Conservation (phyloP, 805 yeast genomes). For the Candida ipomoeae region DNA sequence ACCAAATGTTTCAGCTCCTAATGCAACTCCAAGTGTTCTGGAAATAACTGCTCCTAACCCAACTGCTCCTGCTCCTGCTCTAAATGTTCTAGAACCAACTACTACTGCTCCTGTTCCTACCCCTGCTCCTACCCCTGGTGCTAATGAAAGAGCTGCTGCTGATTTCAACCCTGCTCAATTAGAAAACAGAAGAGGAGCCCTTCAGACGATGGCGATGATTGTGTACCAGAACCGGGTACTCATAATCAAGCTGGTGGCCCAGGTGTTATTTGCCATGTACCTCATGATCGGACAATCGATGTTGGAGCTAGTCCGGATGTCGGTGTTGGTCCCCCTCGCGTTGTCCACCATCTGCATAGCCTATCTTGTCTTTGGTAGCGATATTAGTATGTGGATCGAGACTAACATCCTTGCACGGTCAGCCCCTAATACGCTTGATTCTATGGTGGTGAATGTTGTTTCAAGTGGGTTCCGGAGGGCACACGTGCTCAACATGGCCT, state of each 20-base stretch:
- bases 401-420: slow-evolving; percentile 6
- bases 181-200: not conserved
- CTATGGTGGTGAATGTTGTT: slow-evolving; percentile 2
- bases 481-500: not conserved
- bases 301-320: slow-evolving; percentile 3
- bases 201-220: not conserved
- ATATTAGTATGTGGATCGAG: slow-evolving; percentile 15
- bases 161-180: no score
- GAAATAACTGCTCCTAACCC: no score
- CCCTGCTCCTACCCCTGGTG: no score
- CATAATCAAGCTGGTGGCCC: slow-evolving; percentile 5
- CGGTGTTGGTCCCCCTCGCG: slow-evolving; percentile 6
- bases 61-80: no score
- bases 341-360: not conserved
- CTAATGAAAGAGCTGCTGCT: no score
- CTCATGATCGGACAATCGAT: slow-evolving; percentile 8
- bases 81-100: no score
- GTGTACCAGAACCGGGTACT: slow-evolving; percentile 2
- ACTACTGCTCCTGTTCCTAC: no score
- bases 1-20: no score
- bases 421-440: slow-evolving; percentile 7
- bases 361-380: slow-evolving; percentile 11
- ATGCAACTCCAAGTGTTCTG: no score
- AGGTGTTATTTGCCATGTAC: slow-evolving; percentile 4
- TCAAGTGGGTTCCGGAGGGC: slow-evolving; percentile 6